Evolutionary conservation across 139 green algal genomes (phyloP).

Genomic region (Chlorella sp.): DNA sequence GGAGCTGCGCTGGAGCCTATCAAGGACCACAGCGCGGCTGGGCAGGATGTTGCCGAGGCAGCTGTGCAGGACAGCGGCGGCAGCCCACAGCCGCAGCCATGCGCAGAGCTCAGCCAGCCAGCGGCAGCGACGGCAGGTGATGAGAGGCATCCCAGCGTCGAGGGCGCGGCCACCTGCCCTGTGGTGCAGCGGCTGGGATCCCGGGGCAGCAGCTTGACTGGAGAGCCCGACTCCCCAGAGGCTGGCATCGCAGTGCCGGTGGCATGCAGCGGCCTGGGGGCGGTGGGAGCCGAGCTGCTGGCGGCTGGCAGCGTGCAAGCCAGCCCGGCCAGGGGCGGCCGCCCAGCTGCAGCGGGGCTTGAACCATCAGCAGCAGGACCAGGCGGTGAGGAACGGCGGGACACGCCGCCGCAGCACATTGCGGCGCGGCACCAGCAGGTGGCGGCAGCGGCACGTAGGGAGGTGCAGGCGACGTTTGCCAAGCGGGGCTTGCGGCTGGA

Average conservation of each 20-base stretch:
- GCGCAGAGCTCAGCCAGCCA: too few species aligned
- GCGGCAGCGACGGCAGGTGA: too few species aligned
- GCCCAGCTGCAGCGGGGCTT: too few species aligned
- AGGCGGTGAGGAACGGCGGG: not conserved
- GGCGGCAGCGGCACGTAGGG: not conserved
- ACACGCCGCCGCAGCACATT: constrained; percentile 25
- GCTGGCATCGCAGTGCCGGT: constrained; percentile 17
- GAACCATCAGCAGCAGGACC: not conserved
- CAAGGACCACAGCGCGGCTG: too few species aligned
- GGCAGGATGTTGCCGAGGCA: too few species aligned
- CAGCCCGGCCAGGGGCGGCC: too few species aligned
- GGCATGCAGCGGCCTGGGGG: not conserved
- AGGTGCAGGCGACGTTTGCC: constrained; percentile 1
- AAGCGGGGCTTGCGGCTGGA: not conserved
- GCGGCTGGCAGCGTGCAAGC: not conserved
- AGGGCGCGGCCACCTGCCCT: not conserved
- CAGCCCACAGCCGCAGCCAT: too few species aligned
- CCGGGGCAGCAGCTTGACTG: not conserved
- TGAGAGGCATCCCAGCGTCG: too few species aligned
- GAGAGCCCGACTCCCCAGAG: not conserved
- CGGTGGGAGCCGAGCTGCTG: not conserved
- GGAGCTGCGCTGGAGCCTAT: too few species aligned
- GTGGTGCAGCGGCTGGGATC: not conserved
- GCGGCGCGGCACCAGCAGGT: constrained; percentile 13
- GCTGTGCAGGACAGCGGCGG: too few species aligned